Conservation (phyloP, 805 yeast genomes). For the Suhomyces sp. region DNA sequence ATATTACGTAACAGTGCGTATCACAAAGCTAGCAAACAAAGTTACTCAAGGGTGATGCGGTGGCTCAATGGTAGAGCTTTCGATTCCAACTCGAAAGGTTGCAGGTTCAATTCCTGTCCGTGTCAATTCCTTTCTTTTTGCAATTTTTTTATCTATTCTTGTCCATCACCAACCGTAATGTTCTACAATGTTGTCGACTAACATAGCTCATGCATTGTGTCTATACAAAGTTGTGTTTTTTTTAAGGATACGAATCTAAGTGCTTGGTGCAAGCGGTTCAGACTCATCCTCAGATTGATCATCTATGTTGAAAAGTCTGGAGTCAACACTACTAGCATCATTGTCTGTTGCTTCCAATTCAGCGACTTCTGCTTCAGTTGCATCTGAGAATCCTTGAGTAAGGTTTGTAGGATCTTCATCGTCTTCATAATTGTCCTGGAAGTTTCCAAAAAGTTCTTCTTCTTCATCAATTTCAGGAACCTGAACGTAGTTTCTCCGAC, state of each 20-base stretch:
- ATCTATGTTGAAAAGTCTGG: slow-evolving; percentile 32
- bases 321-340: slow-evolving; percentile 15
- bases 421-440: slow-evolving; percentile 41
- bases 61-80: slow-evolving; percentile 25
- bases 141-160: no score
- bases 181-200: no score
- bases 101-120: slow-evolving; percentile 25
- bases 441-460: slow-evolving; percentile 42
- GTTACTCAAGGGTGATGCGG: slow-evolving; percentile 17
- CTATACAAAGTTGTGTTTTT: no score
- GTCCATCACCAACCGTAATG: no score
- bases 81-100: slow-evolving; percentile 21
- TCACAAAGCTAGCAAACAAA: no score
- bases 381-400: slow-evolving; percentile 18
- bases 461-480: slow-evolving; percentile 42
- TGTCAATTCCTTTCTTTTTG: slow-evolving; percentile 15
- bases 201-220: no score
- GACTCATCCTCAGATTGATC: slow-evolving; percentile 23
- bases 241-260: no score
- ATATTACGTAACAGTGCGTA: no score
- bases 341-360: slow-evolving; percentile 10
- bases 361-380: slow-evolving; percentile 18
- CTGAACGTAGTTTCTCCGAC: slow-evolving; percentile 39
- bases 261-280: background rate
- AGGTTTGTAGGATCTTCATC: slow-evolving; percentile 26